Evolutionary conservation across 805 yeast genomes (phyloP).

Genomic region (Kuraishia capsulata): DNA sequence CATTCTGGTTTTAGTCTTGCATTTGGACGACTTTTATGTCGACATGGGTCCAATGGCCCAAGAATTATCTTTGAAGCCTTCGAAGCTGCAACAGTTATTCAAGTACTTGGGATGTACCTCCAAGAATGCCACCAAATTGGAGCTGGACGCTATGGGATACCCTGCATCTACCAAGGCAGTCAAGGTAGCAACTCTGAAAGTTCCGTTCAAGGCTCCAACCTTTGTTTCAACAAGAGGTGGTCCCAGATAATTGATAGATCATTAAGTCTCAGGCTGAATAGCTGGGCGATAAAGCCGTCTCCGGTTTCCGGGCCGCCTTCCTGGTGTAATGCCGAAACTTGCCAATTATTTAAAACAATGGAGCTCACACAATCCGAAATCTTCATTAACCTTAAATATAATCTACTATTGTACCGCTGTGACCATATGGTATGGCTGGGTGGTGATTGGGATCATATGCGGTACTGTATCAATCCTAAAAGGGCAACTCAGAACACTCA

Average conservation of each 20-base stretch:
- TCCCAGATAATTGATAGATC: not conserved
- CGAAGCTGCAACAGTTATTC: slow-evolving; percentile 57
- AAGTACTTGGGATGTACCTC: slow-evolving; percentile 77
- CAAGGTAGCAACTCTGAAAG: slow-evolving; percentile 75
- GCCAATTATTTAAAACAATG: too few relatives aligned
- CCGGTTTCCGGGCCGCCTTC: too few relatives aligned
- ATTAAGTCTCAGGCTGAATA: not conserved
- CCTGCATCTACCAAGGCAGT: slow-evolving; percentile 42
- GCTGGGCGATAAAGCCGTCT: not conserved
- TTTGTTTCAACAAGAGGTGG: slow-evolving; percentile 56
- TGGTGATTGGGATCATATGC: too few relatives aligned
- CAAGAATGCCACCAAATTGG: slow-evolving; percentile 62
- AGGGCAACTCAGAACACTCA: too few relatives aligned
- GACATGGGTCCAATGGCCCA: slow-evolving; percentile 77
- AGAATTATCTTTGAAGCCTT: slow-evolving; percentile 75
- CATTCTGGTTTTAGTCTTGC: slow-evolving; percentile 63
- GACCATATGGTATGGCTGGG: too few relatives aligned
- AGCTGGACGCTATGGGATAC: slow-evolving; percentile 65
- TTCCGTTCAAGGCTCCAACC: slow-evolving; percentile 86
- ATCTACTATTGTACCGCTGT: too few relatives aligned
- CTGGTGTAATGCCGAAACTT: too few relatives aligned
- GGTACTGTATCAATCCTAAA: too few relatives aligned
- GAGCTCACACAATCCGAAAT: too few relatives aligned
- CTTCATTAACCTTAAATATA: too few relatives aligned
- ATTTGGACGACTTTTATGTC: slow-evolving; percentile 64